Evolutionary conservation across 257 asterid species (phyloP).

Genomic region (Linderniella brevidens): DNA sequence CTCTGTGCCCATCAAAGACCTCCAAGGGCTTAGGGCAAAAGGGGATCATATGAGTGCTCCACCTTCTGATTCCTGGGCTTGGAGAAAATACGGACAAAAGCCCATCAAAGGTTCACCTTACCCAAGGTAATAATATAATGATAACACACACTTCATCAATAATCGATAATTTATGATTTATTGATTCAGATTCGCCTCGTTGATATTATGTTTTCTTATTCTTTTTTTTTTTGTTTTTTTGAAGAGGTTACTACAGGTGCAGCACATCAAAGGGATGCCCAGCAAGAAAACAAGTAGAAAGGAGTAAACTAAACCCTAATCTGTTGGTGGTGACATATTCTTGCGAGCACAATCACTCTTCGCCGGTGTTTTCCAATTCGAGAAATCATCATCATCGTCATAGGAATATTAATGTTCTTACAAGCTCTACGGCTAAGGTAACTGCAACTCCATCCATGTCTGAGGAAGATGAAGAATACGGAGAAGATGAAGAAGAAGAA

Average conservation of each 20-base stretch:
- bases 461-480: constrained; percentile 9
- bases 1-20: constrained; percentile 47
- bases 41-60: constrained; percentile 46
- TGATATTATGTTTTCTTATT: background rate
- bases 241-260: constrained; percentile 72
- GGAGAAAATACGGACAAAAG: constrained; percentile 93
- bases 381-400: constrained; percentile 15
- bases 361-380: constrained; percentile 24
- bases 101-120: constrained; percentile 91
- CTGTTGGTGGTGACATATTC: constrained; percentile 52
- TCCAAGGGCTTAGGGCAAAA: constrained; percentile 28
- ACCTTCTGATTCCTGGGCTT: constrained; percentile 81
- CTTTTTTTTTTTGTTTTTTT: background rate
- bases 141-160: background rate
- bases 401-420: constrained; percentile 3
- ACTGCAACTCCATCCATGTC: background rate
- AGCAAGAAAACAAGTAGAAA: constrained; percentile 81
- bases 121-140: constrained; percentile 37
- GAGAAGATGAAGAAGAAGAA: background rate
- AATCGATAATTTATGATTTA: background rate
- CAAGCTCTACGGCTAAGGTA: background rate
- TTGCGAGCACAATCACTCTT: constrained; percentile 61
- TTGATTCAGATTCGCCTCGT: background rate
- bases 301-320: constrained; percentile 47
- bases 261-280: constrained; percentile 80